These are phyloP conservation scores for Komagataella pastoris DNA, from an alignment of 805 yeast species.

Conservation along the genomic window DNA sequence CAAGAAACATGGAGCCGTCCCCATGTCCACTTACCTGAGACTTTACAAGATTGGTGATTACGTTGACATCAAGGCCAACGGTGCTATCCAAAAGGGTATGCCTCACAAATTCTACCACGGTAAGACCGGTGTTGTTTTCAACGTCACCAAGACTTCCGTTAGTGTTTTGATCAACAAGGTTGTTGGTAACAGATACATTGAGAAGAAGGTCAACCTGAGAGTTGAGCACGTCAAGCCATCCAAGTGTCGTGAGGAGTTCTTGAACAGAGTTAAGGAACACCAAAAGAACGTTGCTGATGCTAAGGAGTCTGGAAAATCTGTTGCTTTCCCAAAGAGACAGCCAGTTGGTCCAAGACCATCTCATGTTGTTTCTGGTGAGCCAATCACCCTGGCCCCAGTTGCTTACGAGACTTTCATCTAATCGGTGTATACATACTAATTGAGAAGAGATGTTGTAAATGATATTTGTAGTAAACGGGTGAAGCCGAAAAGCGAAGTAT, in stretches of 20 bases:
- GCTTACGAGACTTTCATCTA: conserved; percentile 99
- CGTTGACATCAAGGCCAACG: conserved; percentile 98
- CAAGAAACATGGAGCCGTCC: conserved; percentile 91
- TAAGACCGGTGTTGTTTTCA: conserved; percentile 98
- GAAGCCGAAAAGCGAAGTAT: not conserved
- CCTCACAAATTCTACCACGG: conserved; percentile 99
- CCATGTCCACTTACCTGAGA: conserved; percentile 95
- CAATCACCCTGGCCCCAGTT: conserved; percentile 98
- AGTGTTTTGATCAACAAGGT: conserved; percentile 98
- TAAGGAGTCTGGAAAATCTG: conserved; percentile 84
- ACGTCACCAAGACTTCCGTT: conserved; percentile 96
- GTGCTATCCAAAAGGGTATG: conserved; percentile 99
- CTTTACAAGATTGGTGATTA: conserved; percentile 98
- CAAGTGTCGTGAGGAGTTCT: conserved; percentile 98
- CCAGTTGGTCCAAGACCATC: conserved; percentile 97
- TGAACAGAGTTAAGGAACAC: conserved; percentile 95
- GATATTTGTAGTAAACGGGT: not conserved
- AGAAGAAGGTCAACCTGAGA: conserved; percentile 97
- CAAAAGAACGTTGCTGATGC: conserved; percentile 92
- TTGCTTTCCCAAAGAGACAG: conserved; percentile 83
- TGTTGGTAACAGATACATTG: conserved; percentile 97
- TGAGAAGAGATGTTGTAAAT: not conserved
- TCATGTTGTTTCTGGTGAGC: conserved; percentile 73
- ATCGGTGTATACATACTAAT: conserved; percentile 12
- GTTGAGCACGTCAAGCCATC: conserved; percentile 99